Conservation (phyloP, 805 yeast genomes). For the Wickerhamiella sergipiensis region DNA sequence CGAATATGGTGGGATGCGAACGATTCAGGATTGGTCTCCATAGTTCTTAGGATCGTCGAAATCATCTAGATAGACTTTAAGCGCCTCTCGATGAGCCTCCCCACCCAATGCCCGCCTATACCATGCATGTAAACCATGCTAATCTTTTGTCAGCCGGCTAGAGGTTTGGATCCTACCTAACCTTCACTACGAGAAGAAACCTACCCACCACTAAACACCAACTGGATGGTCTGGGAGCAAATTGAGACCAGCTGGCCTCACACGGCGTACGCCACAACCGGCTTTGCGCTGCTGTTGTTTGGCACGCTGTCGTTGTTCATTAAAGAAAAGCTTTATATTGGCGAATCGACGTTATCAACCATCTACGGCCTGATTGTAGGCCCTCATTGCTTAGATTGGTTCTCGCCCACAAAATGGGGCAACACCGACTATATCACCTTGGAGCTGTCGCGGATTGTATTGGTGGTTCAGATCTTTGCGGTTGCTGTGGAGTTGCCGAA, state of each 20-base stretch:
- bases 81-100: no score
- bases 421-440: slow-evolving; percentile 68
- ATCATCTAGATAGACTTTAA: no score
- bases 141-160: background rate
- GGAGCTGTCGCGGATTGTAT: slow-evolving; percentile 69
- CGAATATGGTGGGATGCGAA: no score
- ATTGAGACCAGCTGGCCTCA: slow-evolving; percentile 50
- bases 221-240: slow-evolving; percentile 4
- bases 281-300: slow-evolving; percentile 68
- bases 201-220: background rate
- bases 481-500: slow-evolving; percentile 89
- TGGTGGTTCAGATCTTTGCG: slow-evolving; percentile 82
- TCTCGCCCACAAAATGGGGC: slow-evolving; percentile 75
- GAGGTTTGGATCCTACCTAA: background rate
- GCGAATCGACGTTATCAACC: slow-evolving; percentile 85
- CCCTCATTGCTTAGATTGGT: slow-evolving; percentile 76
- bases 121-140: background rate
- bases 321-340: slow-evolving; percentile 72
- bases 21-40: no score
- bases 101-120: background rate
- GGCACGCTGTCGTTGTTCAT: slow-evolving; percentile 69
- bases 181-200: background rate
- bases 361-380: slow-evolving; percentile 79
- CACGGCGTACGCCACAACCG: slow-evolving; percentile 76
- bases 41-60: no score